These are phyloP conservation scores for Paramecium biaurelia DNA, from an alignment of 73 alveolate genomes.

Conservation along the genomic window DNA sequence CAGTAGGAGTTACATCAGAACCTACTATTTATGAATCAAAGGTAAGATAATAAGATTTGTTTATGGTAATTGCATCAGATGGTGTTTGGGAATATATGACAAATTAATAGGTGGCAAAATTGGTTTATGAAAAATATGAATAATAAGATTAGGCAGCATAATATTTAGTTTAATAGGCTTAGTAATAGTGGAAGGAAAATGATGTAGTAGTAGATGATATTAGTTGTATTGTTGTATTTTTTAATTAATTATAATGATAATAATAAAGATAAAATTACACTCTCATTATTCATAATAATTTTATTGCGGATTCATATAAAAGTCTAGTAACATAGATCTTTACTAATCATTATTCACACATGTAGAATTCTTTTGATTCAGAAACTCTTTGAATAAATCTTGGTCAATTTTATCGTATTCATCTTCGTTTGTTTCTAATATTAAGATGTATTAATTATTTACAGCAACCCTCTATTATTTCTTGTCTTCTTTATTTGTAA, in stretches of 20 bases:
- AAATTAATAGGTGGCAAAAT: slow-evolving; percentile 29
- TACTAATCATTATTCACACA: background rate
- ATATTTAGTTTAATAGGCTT: slow-evolving; percentile 10
- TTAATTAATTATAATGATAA: slow-evolving; percentile 26
- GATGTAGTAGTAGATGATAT: slow-evolving; percentile 58
- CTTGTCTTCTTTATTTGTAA: slow-evolving; percentile 34
- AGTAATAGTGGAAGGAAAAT: slow-evolving; percentile 39
- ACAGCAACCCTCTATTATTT: slow-evolving; percentile 21
- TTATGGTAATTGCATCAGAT: slow-evolving; percentile 54
- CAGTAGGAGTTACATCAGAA: slow-evolving; percentile 77
- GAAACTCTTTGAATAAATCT: background rate
- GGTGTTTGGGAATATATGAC: slow-evolving; percentile 62
- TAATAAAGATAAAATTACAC: background rate
- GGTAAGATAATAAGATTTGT: slow-evolving; percentile 29
- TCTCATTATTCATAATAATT: slow-evolving; percentile 48
- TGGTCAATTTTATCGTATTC: slow-evolving; percentile 49
- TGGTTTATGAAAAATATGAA: slow-evolving; percentile 11
- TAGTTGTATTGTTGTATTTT: slow-evolving; percentile 57
- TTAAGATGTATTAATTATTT: background rate
- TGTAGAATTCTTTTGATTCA: background rate
- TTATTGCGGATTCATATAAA: slow-evolving; percentile 58
- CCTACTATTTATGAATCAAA: slow-evolving; percentile 63
- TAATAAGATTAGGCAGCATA: slow-evolving; percentile 33
- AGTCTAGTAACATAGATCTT: slow-evolving; percentile 42
- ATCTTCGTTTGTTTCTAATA: slow-evolving; percentile 7